These are phyloP conservation scores for Cyclotella sp. DNA, from an alignment of 108 stramenopile species.

Conservation along the genomic window DNA sequence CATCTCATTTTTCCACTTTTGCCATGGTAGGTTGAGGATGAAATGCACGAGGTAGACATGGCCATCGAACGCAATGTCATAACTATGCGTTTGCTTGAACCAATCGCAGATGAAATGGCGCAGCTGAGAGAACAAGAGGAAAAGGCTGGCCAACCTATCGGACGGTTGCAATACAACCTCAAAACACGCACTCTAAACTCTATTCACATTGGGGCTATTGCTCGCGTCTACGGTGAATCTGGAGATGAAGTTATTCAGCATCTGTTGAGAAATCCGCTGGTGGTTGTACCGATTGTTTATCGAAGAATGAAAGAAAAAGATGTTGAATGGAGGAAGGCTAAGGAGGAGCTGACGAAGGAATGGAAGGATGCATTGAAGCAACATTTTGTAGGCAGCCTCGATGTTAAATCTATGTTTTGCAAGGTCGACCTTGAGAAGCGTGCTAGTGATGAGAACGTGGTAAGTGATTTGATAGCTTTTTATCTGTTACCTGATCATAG, in stretches of 20 bases:
- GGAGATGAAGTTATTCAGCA: slow-evolving; percentile 96
- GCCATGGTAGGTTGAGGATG: slow-evolving; percentile 73
- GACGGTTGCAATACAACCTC: slow-evolving; percentile 83
- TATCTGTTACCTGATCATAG: no score
- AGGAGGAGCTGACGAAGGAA: slow-evolving; percentile 61
- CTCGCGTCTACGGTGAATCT: slow-evolving; percentile 81
- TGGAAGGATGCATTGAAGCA: slow-evolving; percentile 72
- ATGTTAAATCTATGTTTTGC: slow-evolving; percentile 60
- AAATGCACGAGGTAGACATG: slow-evolving; percentile 98
- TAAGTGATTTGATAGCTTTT: neutral
- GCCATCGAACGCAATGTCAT: slow-evolving; percentile 92
- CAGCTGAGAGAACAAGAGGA: slow-evolving; percentile 77
- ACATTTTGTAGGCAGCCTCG: slow-evolving; percentile 73
- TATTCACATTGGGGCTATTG: slow-evolving; percentile 85
- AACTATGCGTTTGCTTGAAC: slow-evolving; percentile 91
- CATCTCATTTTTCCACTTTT: neutral
- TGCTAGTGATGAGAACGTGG: slow-evolving; percentile 56
- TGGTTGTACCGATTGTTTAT: slow-evolving; percentile 94
- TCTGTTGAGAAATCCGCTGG: slow-evolving; percentile 89
- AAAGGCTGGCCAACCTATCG: slow-evolving; percentile 89
- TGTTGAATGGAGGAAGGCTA: slow-evolving; percentile 89
- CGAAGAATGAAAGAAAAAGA: slow-evolving; percentile 96
- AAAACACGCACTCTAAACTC: slow-evolving; percentile 65
- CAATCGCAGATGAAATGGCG: slow-evolving; percentile 91
- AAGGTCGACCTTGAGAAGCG: slow-evolving; percentile 71